These are phyloP conservation scores for Kodamaea ohmeri DNA, from an alignment of 1,139 yeast species.

Conservation along the genomic window DNA sequence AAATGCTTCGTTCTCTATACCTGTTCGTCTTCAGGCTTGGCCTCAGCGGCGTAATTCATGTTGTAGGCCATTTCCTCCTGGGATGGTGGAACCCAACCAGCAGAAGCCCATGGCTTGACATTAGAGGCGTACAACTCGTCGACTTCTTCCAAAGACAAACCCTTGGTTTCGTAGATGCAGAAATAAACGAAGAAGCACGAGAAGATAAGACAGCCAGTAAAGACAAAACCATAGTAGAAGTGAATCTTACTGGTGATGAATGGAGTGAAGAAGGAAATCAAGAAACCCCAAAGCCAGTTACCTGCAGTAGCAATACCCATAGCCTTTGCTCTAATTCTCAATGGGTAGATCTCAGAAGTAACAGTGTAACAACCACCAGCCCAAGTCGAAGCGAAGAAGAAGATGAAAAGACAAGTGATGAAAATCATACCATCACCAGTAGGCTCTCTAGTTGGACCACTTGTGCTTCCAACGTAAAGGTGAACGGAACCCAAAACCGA, in stretches of 20 bases:
- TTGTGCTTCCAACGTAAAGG: slow-evolving; percentile 39
- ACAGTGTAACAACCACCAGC: slow-evolving; percentile 82
- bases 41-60: slow-evolving; percentile 4
- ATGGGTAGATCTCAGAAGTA: slow-evolving; percentile 75
- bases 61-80: slow-evolving; percentile 2
- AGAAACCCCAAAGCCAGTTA: slow-evolving; percentile 80
- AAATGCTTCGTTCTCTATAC: slow-evolving; percentile 2
- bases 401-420: slow-evolving; percentile 74
- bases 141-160: slow-evolving; percentile 44
- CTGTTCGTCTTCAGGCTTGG: slow-evolving; percentile 2
- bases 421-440: slow-evolving; percentile 77
- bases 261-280: slow-evolving; percentile 31
- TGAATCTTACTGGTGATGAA: slow-evolving; percentile 51
- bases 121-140: slow-evolving; percentile 50
- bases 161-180: slow-evolving; percentile 60
- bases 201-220: slow-evolving; percentile 63
- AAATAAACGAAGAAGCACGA: slow-evolving; percentile 64
- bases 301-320: slow-evolving; percentile 73
- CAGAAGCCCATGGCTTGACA: slow-evolving; percentile 6
- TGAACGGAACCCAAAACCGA: slow-evolving; percentile 65
- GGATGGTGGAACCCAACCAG: slow-evolving; percentile 5
- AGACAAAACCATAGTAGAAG: slow-evolving; percentile 71
- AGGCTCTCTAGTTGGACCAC: slow-evolving; percentile 28
- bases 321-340: slow-evolving; percentile 76
- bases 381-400: slow-evolving; percentile 85